phyloP scores from a whole-genome alignment of 2,329 filamentous ascomycete species.

The Trichoderma atroviride region DNA sequence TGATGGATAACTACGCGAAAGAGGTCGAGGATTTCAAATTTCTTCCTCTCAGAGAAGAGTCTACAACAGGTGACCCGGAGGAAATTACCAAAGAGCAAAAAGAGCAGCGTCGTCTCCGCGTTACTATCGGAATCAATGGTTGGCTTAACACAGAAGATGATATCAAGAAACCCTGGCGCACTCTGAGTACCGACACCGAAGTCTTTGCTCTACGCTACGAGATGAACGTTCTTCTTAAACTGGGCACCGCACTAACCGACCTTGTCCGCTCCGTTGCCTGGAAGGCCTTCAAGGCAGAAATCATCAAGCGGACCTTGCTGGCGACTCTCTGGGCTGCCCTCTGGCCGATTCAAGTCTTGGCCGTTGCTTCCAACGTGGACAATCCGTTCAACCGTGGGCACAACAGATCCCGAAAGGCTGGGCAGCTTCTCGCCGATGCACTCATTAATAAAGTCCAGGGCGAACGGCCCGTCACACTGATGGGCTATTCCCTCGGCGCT shows the following conservation, averaged over 20 bases:
- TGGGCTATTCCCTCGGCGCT: slow-evolving; percentile 82
- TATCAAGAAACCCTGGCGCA: slow-evolving; percentile 77
- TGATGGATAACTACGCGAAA: slow-evolving; percentile 84
- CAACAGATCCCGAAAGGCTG: slow-evolving; percentile 77
- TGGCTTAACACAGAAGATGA: slow-evolving; percentile 79
- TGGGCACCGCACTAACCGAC: slow-evolving; percentile 72
- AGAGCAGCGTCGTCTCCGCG: slow-evolving; percentile 60
- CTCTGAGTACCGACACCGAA: slow-evolving; percentile 71
- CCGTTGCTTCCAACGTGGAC: slow-evolving; percentile 69
- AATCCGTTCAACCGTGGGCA: slow-evolving; percentile 81
- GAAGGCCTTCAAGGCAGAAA: slow-evolving; percentile 71
- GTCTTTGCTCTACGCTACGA: slow-evolving; percentile 86
- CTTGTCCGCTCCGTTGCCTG: slow-evolving; percentile 77
- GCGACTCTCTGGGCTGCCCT: slow-evolving; percentile 68
- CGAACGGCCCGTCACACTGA: slow-evolving; percentile 75
- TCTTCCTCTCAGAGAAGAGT: slow-evolving; percentile 65
- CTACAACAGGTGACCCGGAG: slow-evolving; percentile 36
- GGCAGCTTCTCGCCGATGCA: slow-evolving; percentile 77
- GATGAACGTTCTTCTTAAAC: slow-evolving; percentile 71
- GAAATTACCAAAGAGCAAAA: slow-evolving; percentile 32
- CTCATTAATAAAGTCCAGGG: slow-evolving; percentile 81
- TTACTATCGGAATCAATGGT: slow-evolving; percentile 85
- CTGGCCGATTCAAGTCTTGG: slow-evolving; percentile 69
- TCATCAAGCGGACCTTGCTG: slow-evolving; percentile 72
- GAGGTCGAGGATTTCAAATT: slow-evolving; percentile 84